Base-by-base conservation (phyloP, 805 yeast genomes). In the Lipomyces sp. region DNA sequence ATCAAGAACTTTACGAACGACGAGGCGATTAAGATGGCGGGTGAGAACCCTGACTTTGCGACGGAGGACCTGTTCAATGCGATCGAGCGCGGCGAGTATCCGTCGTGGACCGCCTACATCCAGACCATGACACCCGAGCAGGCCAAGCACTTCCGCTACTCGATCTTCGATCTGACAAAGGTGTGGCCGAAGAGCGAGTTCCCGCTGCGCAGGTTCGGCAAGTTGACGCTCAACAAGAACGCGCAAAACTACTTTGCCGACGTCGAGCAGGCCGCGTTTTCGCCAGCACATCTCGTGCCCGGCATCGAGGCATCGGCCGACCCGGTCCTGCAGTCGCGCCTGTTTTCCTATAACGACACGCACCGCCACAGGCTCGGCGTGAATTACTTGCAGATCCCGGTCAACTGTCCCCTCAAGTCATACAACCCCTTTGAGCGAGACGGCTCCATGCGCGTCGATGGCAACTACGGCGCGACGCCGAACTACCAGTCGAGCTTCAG, bases 231-330 rank as follows among this genome's bases (percentile, higher is more conserved):
- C 57, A 74, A 81, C 68, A 71, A 73, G 63, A 79, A 80, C 68
- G 81, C 81, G 37, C 68, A 70, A 48, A 80, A 80, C 68, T 80
- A 76, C 66, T 76, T 74, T 62, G 72, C 68, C 53, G 74, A 68
- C 59, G 72, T 73, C 63, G 82, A 75, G 63, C 81, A 77, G 65
- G 68, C 73, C 54, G 90, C 89, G 4, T 84, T 84, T 71, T 70
- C 84, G 28, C 91, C 90, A 43, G 71, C 82, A 49, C 85, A 83
- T 71, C 74, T 83, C 44, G 85, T 83, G 38, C 88, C 88, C 39
- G 84, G 81, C 64, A 78, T 82, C 74, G 86, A 83, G 71, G 79
- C 90, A 49, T 77, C 84, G 43, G 84, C 84, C 53, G 90, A 84
- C 69, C 86, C 88, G 22, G 88, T 84, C 19, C 73, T 84, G 69